Conservation (phyloP, 78 protist genomes). For the Dictyostelium firmibasis region DNA sequence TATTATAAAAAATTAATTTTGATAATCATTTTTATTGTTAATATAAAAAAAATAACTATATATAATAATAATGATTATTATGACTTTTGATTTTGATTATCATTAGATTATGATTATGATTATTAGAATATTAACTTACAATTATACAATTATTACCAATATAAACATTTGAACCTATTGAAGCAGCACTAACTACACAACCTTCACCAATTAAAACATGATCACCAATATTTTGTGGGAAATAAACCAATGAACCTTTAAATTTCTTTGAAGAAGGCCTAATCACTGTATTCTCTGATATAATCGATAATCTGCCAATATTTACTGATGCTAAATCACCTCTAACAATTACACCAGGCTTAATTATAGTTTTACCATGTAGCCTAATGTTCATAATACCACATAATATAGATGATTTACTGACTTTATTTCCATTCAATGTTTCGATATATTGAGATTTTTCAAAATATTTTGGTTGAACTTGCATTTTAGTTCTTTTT, state of each 20-base stretch:
- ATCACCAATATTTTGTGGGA: constrained; percentile 64
- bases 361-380: constrained; percentile 65
- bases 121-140: constrained; percentile 23
- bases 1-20: not conserved
- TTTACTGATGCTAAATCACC: constrained; percentile 75
- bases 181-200: constrained; percentile 65
- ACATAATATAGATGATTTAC: constrained; percentile 58
- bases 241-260: constrained; percentile 62
- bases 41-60: too few species aligned
- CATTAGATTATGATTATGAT: too few species aligned
- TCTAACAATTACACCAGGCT: constrained; percentile 58
- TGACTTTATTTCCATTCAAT: constrained; percentile 74
- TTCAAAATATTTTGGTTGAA: constrained; percentile 41
- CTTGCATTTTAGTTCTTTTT: constrained; percentile 12
- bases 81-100: too few species aligned
- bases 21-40: not conserved
- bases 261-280: constrained; percentile 75
- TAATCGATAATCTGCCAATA: constrained; percentile 55
- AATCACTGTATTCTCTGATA: constrained; percentile 44
- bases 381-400: constrained; percentile 72
- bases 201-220: constrained; percentile 53
- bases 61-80: too few species aligned
- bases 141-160: constrained; percentile 75
- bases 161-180: constrained; percentile 65
- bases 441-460: constrained; percentile 70